These are phyloP conservation scores for Botryosphaeria agaves DNA, from an alignment of 2,329 filamentous ascomycete genomes.

Conservation along the genomic window DNA sequence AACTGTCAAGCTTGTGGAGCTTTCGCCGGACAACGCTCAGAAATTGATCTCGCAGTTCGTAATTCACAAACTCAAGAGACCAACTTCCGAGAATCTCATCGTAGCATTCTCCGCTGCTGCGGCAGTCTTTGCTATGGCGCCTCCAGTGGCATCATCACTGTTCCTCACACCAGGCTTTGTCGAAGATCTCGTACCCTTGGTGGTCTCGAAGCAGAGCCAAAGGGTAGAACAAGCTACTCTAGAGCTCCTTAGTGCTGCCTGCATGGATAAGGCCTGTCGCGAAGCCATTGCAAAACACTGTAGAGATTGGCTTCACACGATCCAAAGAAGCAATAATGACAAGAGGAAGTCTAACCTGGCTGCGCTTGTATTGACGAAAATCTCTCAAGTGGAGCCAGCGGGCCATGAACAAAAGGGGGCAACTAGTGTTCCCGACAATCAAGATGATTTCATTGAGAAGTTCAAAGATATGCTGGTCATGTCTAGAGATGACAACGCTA, in stretches of 20 bases:
- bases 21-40: constrained; percentile 52
- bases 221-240: constrained; percentile 76
- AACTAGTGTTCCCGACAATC: constrained; percentile 5
- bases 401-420: constrained; percentile 3
- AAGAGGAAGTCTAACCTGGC: constrained; percentile 33
- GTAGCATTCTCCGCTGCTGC: constrained; percentile 87
- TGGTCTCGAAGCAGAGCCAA: constrained; percentile 20
- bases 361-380: constrained; percentile 37
- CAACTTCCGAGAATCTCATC: constrained; percentile 76
- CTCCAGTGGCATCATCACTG: constrained; percentile 54
- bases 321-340: constrained; percentile 56
- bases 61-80: constrained; percentile 49
- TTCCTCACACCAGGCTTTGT: constrained; percentile 86
- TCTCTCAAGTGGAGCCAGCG: constrained; percentile 22
- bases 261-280: constrained; percentile 66
- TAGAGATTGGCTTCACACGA: constrained; percentile 69
- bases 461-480: constrained; percentile 48
- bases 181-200: constrained; percentile 54
- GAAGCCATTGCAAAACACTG: constrained; percentile 76
- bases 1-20: constrained; percentile 68
- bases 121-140: constrained; percentile 71
- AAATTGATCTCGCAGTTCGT: constrained; percentile 59
- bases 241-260: constrained; percentile 82
- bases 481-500: constrained; percentile 31
- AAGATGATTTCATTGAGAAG: constrained; percentile 33